These are phyloP conservation scores for Saccharomyces hybrid DNA, from an alignment of 1,139 yeast genomes.

Conservation along the genomic window DNA sequence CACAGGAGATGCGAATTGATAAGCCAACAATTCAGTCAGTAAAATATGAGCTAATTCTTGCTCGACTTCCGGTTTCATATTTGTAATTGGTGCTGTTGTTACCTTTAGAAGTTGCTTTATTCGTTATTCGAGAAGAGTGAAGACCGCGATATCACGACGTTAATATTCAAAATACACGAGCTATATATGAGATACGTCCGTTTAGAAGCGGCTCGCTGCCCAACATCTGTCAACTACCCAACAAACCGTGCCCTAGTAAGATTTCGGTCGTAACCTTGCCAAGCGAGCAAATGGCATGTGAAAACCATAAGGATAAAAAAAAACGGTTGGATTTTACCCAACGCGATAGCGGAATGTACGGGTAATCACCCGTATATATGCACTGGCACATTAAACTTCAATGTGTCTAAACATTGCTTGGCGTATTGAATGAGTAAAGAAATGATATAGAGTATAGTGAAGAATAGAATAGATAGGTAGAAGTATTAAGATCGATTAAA, in stretches of 20 bases:
- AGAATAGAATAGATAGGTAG: neutral
- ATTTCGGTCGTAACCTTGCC: neutral
- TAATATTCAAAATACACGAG: too few species aligned
- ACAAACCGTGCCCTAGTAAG: neutral
- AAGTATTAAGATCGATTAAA: neutral
- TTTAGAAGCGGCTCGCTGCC: slow-evolving; percentile 3
- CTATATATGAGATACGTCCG: neutral
- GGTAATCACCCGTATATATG: neutral
- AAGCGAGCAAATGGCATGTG: neutral
- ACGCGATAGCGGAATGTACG: neutral
- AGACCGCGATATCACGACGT: too few species aligned
- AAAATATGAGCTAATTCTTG: slow-evolving; percentile 94
- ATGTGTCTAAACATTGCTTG: neutral
- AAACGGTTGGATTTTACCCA: neutral
- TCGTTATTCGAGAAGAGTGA: neutral
- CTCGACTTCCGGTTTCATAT: slow-evolving; percentile 94
- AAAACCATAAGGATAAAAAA: neutral
- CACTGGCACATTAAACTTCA: neutral
- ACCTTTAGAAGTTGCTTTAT: neutral
- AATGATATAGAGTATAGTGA: too few species aligned
- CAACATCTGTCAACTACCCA: slow-evolving; percentile 3
- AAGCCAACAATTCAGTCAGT: slow-evolving; percentile 90
- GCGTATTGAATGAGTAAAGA: too few species aligned
- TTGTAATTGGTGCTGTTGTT: neutral
- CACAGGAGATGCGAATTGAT: slow-evolving; percentile 98